Base-by-base conservation (phyloP, 2,329 filamentous ascomycete species). In the Paraphaeosphaeria minitans region DNA sequence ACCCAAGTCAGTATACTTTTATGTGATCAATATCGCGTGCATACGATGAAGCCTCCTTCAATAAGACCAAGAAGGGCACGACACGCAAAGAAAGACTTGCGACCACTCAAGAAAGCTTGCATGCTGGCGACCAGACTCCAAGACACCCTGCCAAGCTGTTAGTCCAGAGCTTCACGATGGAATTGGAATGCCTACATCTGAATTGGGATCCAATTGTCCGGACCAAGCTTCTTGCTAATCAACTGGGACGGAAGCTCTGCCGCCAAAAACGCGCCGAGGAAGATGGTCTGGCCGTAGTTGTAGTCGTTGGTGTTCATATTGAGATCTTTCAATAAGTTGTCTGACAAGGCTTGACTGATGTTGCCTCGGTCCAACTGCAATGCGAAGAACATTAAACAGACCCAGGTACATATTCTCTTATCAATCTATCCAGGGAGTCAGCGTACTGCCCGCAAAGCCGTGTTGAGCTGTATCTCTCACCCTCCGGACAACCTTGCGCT, bases 191-290 rank as follows among this genome's bases (percentile, higher is more conserved):
- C 59, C 53, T 29, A 61, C 59, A 73, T 73, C 41, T 73, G 68
- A 10, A 72, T 63, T 2, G 59, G 80, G 8, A 82, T 78, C 72
- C 79, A 81, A 12, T 78, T 76, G 52, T 80, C 77, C 2, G 80
- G 79, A 0, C 80, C 79, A 9, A 79, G 66, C 51, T 79, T 78
- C 62, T 82, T 82, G 42, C 78, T 80, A 21, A 82, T 75, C 7
- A 82, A 73, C 47, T 82, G 80, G 0, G 79, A 80, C 0, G 80
- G 80, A 16, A 82, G 69, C 51, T 81, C 80, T 1, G 80, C 79
- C 31, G 61, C 67, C 5, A 96, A 91, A 79, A 96, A 96, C 76
- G 91, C 92, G 24, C 86, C 83, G 77, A 91, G 94, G 81, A 96
- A 96, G 10, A 90, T 79, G 0, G 77, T 79, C 51, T 79, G 72